Base-by-base conservation (phyloP, 257 asterid species). In the Solanum gracilifrons region DNA sequence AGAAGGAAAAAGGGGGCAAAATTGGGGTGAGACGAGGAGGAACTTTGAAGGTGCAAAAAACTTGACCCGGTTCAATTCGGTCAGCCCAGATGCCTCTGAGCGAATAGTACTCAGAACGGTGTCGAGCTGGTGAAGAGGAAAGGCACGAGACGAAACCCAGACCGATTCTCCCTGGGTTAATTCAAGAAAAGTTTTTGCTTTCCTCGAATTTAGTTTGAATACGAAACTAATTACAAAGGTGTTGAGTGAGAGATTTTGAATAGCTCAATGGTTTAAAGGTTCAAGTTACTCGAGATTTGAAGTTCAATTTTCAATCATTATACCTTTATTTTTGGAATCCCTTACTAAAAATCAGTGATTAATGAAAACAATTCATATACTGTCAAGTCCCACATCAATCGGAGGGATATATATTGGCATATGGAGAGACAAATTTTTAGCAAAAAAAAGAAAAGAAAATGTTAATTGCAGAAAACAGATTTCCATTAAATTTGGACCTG, bases 21-120 rank as follows among this genome's bases (percentile, higher is more conserved):
- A 48, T 23, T 3, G 31, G 71, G 18, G 90, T 88, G 90, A 95
- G 98, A 75, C 96, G 98, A 86, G 90, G 91, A 48, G 96, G 98
- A 86, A 94, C 98, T 92, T 88, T 91, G 92, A 94, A 91, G 73
- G 96, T 90, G 93, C 94, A 92, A 51, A 89, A 87, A 88, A 95
- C 88, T 74, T 69, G 87, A 69, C 94, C 96, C n/a, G 92, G 92
- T 84, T 90, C 91, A 87, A 92, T 85, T 76, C 87, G 93, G 89
- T 89, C 91, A 87, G 94, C 93, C 83, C 93, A 92, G 90, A 95
- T 88, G 43, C 96, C 98, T 77, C 92, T 91, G 72, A 91, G 89
- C 82, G 90, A 88, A 89, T 91, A 91, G 82, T 90, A 92, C 91
- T 94, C 97, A 95, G 89, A 95, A 95, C 92, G 7, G 85, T 15